A percentile compares a stretch with the other conserved stretches of the same genome.
These are phyloP conservation scores for Gomphus bonarii DNA, from an alignment of 1,284 basidiomycete genomes.

Conservation along the genomic window DNA sequence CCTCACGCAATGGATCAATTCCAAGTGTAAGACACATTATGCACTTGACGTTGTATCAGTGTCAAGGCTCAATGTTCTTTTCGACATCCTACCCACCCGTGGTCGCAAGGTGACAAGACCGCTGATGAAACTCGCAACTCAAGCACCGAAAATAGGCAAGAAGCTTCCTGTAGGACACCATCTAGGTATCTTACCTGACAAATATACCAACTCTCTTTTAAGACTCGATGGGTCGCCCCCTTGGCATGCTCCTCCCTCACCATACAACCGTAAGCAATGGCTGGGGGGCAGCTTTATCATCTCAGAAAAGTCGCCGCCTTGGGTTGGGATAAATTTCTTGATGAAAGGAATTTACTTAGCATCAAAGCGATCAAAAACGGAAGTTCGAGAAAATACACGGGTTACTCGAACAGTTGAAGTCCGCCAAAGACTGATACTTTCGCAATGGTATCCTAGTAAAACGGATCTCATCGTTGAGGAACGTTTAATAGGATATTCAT, in stretches of 20 bases:
- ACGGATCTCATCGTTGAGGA: conserved; percentile 1
- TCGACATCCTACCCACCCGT: conserved; percentile 5
- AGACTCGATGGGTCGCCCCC: neutral
- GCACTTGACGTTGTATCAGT: neutral
- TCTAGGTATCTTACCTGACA: conserved; percentile 1
- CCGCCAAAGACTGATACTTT: neutral
- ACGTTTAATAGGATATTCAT: neutral
- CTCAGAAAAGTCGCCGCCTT: neutral
- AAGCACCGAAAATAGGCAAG: neutral
- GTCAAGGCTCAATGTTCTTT: neutral
- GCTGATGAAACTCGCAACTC: neutral
- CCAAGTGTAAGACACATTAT: conserved; percentile 1
- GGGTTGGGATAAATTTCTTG: conserved; percentile 6
- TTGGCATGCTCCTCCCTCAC: conserved; percentile 1
- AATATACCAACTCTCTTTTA: neutral
- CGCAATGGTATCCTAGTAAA: conserved; percentile 4
- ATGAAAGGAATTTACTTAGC: conserved; percentile 4
- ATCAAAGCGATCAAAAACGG: neutral
- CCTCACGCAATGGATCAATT: neutral
- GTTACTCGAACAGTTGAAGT: neutral
- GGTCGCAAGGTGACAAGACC: neutral
- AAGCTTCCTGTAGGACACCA: neutral
- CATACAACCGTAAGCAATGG: neutral
- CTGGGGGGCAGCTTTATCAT: conserved; percentile 2
- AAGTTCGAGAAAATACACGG: neutral